Evolutionary conservation across 306 rosid species (phyloP).

Genomic region (Betula pendula): DNA sequence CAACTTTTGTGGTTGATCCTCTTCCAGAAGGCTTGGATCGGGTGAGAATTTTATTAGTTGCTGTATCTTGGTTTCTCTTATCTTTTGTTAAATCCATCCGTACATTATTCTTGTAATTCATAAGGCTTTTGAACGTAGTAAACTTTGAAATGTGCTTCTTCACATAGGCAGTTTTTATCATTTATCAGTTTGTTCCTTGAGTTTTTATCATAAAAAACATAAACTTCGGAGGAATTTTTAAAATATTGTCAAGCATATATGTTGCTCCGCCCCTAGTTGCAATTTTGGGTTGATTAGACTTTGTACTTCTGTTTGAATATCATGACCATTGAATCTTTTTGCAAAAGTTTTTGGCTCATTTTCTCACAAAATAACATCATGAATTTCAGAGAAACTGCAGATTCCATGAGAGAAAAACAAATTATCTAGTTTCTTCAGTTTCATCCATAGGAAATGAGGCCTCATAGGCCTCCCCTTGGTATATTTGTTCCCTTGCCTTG

Average conservation of each 20-base stretch:
- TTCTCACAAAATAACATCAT: background rate
- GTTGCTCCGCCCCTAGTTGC: too few species aligned
- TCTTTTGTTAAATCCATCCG: background rate
- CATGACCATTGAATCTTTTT: background rate
- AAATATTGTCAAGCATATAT: too few species aligned
- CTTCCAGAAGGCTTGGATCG: slow-evolving; percentile 89
- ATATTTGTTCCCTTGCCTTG: background rate
- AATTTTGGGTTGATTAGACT: too few species aligned
- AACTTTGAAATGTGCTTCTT: background rate
- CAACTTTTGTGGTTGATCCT: slow-evolving; percentile 84
- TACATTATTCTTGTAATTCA: background rate
- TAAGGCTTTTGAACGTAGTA: background rate
- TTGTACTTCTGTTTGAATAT: background rate
- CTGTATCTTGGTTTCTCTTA: slow-evolving; percentile 8
- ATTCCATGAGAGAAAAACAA: background rate
- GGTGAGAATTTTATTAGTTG: slow-evolving; percentile 47
- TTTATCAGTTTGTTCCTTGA: background rate
- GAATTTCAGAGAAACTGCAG: background rate
- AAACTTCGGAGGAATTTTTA: too few species aligned
- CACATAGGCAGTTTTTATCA: background rate
- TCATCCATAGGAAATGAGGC: background rate
- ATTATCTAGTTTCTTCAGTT: background rate
- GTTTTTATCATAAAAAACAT: too few species aligned
- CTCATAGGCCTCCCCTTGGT: background rate
- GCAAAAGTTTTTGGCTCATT: background rate